Evolutionary conservation across 2,329 filamentous ascomycete species (phyloP), one percentile per base, ranked within the genome.

Genomic region (Phoma sp.): DNA sequence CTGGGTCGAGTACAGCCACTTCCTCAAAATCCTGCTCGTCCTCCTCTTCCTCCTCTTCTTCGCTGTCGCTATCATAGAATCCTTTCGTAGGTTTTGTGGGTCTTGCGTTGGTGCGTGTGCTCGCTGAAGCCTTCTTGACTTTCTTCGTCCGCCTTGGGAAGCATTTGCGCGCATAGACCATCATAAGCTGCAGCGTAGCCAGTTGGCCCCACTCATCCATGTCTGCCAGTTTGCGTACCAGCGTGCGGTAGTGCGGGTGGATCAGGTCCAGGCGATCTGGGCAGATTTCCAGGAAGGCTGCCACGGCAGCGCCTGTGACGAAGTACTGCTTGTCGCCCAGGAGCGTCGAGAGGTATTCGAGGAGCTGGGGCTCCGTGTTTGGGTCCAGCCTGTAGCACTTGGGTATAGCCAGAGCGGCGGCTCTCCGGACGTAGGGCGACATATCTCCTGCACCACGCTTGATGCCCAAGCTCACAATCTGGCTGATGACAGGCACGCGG

Each of bases 161-260:
- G 74, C 92, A 97, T 71, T 85, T 90, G 50, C 95, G 86, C 2
- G 91, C 87, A 74, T 99, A 99, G 21, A 87, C 80, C 1, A 90
- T 88, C 85, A 98, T 88, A 61, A 99, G 80, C 35, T 87, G 85
- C 64, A 99, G 72, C 2, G 90, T 90, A 2, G 92, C 89, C 49
- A 98, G 76, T 77, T 99, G 95, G 37, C 92, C 90, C 95, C 95
- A 99, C 77, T 99, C 95, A 70, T 99, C 95, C 95, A 99, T 99
- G 72, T 99, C 95, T 22, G 97, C 92, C 47, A 98, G 79, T 80
- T 97, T 96, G 74, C 87, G 91, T 60, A 96, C 88, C 60, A 99
- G 79, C 32, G 85, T 82, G 45, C 91, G 86, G 77, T 98, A 99
- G 72, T 96, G 90, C 62, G 89, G 88, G 76, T 99, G 95, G 64